These are phyloP conservation scores for Chaetomium cochliodes DNA, from an alignment of 495 filamentous ascomycete species.

Conservation along the genomic window DNA sequence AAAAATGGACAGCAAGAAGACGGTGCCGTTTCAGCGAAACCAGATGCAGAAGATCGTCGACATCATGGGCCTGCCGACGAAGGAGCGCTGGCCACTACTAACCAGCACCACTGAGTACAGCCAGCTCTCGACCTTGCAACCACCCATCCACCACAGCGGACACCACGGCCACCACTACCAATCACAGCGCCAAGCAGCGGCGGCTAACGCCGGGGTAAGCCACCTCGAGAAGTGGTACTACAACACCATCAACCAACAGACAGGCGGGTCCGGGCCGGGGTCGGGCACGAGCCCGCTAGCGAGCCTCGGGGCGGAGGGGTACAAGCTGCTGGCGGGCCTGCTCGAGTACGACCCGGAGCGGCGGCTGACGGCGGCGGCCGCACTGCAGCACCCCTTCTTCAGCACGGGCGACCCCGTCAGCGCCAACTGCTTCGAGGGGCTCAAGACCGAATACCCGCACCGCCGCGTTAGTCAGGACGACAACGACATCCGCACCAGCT, in stretches of 20 bases:
- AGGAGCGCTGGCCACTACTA: constrained; percentile 84
- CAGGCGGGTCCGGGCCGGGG: constrained; percentile 35
- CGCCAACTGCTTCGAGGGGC: constrained; percentile 86
- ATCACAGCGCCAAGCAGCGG: constrained; percentile 31
- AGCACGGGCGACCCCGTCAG: constrained; percentile 60
- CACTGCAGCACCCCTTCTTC: constrained; percentile 87
- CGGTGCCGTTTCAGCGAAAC: constrained; percentile 93
- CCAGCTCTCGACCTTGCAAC: constrained; percentile 66
- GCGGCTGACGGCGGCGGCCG: constrained; percentile 78
- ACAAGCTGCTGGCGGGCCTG: constrained; percentile 73
- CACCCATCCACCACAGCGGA: constrained; percentile 42
- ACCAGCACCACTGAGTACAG: constrained; percentile 76
- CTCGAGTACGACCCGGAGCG: constrained; percentile 92
- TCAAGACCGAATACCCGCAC: constrained; percentile 82
- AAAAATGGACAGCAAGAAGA: constrained; percentile 98
- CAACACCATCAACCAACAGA: constrained; percentile 51
- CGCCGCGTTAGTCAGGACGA: constrained; percentile 89
- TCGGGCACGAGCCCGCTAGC: constrained; percentile 39
- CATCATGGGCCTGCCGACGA: constrained; percentile 84
- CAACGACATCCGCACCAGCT: constrained; percentile 86
- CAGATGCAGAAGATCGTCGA: constrained; percentile 99
- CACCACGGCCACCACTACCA: constrained; percentile 52
- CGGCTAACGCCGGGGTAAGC: constrained; percentile 28
- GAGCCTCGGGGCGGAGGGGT: constrained; percentile 70
- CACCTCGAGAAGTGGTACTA: constrained; percentile 60